These are phyloP conservation scores for Suaeda aralocaspica DNA, from an alignment of 148 eudicot genomes.

Conservation along the genomic window DNA sequence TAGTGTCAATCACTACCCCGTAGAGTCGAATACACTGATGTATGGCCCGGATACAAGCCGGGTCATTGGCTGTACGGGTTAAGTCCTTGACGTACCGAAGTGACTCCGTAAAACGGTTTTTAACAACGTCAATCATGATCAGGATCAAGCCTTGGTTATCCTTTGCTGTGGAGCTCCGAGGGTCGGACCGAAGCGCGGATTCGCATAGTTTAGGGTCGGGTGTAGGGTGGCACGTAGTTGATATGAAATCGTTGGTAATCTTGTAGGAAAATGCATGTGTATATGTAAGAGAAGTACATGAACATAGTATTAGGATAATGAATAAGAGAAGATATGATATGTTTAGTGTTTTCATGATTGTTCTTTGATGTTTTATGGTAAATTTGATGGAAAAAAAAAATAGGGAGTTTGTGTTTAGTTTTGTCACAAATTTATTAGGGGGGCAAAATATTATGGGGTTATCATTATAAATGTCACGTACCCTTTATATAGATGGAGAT, in stretches of 20 bases:
- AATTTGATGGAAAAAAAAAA: neutral
- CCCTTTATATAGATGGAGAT: conserved; percentile 13
- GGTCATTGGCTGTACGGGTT: conserved; percentile 21
- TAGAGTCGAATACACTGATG: conserved; percentile 21
- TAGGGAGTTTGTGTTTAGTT: neutral
- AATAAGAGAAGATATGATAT: neutral
- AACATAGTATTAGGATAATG: neutral
- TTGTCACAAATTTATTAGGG: neutral
- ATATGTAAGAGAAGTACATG: neutral
- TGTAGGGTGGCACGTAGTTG: conserved; percentile 27
- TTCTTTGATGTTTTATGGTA: neutral
- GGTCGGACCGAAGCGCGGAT: conserved; percentile 34
- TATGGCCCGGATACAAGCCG: conserved; percentile 19
- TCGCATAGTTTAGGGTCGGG: conserved; percentile 37
- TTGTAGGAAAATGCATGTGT: neutral
- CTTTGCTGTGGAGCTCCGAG: conserved; percentile 31
- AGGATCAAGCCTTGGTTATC: conserved; percentile 25
- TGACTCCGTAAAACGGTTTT: conserved; percentile 29
- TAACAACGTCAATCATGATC: conserved; percentile 38
- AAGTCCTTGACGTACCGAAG: conserved; percentile 18
- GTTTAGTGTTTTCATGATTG: conserved; percentile 12
- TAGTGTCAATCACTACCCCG: conserved; percentile 23
- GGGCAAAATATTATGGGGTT: neutral
- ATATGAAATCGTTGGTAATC: conserved; percentile 28
- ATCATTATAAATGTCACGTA: too few species aligned